Conservation (phyloP, 2,329 filamentous ascomycete genomes). For the Aspergillus floridensis region DNA sequence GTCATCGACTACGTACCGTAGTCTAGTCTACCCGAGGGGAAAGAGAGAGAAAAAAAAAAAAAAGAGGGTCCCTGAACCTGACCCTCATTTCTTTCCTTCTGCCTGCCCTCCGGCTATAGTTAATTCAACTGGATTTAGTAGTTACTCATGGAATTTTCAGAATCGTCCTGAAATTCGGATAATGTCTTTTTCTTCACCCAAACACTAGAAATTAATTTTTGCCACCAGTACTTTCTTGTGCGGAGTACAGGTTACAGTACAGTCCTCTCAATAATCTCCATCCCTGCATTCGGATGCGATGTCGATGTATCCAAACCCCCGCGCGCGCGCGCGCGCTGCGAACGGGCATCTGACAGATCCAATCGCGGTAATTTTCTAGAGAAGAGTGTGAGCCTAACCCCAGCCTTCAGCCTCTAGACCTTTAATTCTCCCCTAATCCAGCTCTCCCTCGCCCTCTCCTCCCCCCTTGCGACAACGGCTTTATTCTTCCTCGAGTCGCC, state of each 20-base stretch:
- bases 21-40: no score
- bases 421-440: neutral
- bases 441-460: neutral
- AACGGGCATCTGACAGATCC: slow-evolving; percentile 10
- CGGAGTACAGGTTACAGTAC: neutral
- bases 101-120: neutral
- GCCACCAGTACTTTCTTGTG: no score
- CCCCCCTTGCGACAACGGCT: neutral
- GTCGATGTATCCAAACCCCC: slow-evolving; percentile 11
- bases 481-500: neutral
- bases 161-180: no score
- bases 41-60: no score
- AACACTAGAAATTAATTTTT: neutral
- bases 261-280: neutral
- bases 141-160: no score
- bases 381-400: neutral
- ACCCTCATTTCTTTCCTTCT: neutral
- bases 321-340: neutral
- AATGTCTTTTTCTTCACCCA: neutral
- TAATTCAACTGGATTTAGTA: neutral
- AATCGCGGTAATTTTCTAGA: neutral
- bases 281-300: slow-evolving; percentile 1
- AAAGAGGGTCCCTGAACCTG: neutral
- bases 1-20: slow-evolving; percentile 13
- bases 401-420: slow-evolving; percentile 1